Evolutionary conservation across 225 moss, liverwort and hornwort species (phyloP), one percentile per base, ranked within the genome.

Genomic region (Pseudisothecium myosuroides): DNA sequence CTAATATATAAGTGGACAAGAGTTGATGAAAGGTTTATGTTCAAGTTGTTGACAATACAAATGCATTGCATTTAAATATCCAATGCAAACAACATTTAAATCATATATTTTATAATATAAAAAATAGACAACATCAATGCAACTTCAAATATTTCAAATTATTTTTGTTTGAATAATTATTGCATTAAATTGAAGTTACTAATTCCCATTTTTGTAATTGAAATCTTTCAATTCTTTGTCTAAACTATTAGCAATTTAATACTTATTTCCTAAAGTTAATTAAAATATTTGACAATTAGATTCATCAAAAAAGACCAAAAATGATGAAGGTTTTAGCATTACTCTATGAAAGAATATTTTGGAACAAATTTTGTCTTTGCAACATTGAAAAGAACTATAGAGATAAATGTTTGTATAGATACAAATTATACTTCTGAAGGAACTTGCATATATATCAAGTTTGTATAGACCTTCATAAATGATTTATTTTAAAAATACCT

Each of bases 401-500:
- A 32, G 1, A 75, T 31, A 11, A 75, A 50, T 32, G 2, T 1
- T 32, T 49, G 5, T 8, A 75, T 20, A 12, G 5, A 31, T 32
- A 3, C 0, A 50, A 12, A 3, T 50, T 20, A 49, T 2, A 31
- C 19, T 49, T 49, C 2, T 31, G 2, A 32, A 75, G 19, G 49
- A 0, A 47, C 4, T 74, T 74, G 12, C 2, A 18, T 49, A 15
- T 14, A 41, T 27, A 41, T 15, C 0, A 27, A 4, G 20, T 32
- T 49, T 75, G 7, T 12, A 75, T 7, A 1, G 20, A 49, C 20
- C 19, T 50, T 50, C 2, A 21, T 27, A 76, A 0, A 8, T 75
- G 7, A 32, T 21, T 75, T 32, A 32, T 0, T 0, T 32, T 31
- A 20, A 21, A 7, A 32, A 34, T 50, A 76, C 0, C 0, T 11